A percentile compares a stretch with the other conserved stretches of the same genome.
Conservation (phyloP, 2,329 filamentous ascomycete species). For the Neofusicoccum kwambonambiense region DNA sequence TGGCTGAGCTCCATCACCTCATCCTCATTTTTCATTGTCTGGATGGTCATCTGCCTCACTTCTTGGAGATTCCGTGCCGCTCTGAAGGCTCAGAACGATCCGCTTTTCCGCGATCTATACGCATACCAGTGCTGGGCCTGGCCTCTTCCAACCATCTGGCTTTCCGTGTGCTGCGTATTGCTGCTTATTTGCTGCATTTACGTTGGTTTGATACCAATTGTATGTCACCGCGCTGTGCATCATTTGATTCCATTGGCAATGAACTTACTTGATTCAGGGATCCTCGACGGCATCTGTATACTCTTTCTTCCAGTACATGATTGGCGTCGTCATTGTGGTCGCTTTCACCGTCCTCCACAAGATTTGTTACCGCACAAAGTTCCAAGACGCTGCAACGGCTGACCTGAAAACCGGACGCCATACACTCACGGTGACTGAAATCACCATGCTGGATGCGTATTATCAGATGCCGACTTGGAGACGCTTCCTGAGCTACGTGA, state of each 20-base stretch:
- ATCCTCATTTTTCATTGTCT: constrained; percentile 33
- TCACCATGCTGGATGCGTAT: background rate
- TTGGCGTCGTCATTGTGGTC: background rate
- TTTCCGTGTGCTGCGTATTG: constrained; percentile 22
- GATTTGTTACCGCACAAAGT: background rate
- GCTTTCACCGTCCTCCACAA: background rate
- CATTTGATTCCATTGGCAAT: constrained; percentile 28
- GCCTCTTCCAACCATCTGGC: constrained; percentile 30
- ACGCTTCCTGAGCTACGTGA: background rate
- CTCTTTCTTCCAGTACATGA: constrained; percentile 11
- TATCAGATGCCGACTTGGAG: background rate
- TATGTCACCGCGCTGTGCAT: constrained; percentile 23
- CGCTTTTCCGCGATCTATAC: constrained; percentile 27
- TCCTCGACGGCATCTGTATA: background rate
- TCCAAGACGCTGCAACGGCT: background rate
- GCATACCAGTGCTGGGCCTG: constrained; percentile 30
- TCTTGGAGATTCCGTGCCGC: constrained; percentile 32
- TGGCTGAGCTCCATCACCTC: constrained; percentile 31
- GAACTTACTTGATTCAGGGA: background rate
- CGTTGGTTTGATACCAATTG: constrained; percentile 27
- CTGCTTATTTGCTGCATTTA: background rate
- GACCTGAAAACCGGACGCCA: background rate
- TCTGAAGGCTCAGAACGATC: constrained; percentile 26
- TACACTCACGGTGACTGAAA: background rate
- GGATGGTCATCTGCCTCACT: constrained; percentile 35